Conservation (phyloP, 2,329 filamentous ascomycete genomes). For the Clonostachys chloroleuca region DNA sequence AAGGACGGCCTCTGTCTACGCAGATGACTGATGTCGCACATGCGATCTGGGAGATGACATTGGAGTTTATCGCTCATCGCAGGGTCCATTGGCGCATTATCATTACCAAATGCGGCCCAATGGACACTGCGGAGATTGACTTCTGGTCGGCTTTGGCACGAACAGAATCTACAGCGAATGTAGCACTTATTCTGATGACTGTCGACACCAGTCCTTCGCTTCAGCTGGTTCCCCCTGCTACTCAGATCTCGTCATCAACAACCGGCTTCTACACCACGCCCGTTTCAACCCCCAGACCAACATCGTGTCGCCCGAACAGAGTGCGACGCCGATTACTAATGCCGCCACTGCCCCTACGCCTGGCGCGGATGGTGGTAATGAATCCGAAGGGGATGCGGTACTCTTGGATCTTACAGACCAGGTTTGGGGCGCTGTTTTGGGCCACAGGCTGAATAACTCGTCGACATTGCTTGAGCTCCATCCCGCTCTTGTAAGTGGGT, state of each 20-base stretch:
- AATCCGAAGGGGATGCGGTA: slow-evolving; percentile 52
- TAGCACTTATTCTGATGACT: slow-evolving; percentile 56
- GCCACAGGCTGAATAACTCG: slow-evolving; percentile 61
- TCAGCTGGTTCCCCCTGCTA: slow-evolving; percentile 53
- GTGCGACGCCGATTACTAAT: slow-evolving; percentile 43
- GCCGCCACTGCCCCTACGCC: slow-evolving; percentile 37
- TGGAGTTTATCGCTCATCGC: slow-evolving; percentile 65
- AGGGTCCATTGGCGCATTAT: slow-evolving; percentile 76
- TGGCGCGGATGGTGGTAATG: slow-evolving; percentile 31
- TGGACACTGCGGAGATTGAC: slow-evolving; percentile 62
- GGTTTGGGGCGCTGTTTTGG: slow-evolving; percentile 69
- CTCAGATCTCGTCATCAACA: slow-evolving; percentile 40
- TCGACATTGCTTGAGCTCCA: slow-evolving; percentile 48
- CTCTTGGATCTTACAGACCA: slow-evolving; percentile 72
- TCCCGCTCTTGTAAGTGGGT: slow-evolving; percentile 58
- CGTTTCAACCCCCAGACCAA: slow-evolving; percentile 59
- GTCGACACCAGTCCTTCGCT: slow-evolving; percentile 63
- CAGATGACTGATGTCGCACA: slow-evolving; percentile 60
- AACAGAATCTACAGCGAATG: slow-evolving; percentile 42
- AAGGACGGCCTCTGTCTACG: slow-evolving; percentile 45
- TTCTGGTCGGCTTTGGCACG: slow-evolving; percentile 51
- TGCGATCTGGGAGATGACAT: slow-evolving; percentile 75
- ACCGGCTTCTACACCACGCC: slow-evolving; percentile 55
- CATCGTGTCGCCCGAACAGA: slow-evolving; percentile 58
- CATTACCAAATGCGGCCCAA: slow-evolving; percentile 65